Base-by-base conservation (phyloP, 345 rosid species). In the Gossypium thurberi region DNA sequence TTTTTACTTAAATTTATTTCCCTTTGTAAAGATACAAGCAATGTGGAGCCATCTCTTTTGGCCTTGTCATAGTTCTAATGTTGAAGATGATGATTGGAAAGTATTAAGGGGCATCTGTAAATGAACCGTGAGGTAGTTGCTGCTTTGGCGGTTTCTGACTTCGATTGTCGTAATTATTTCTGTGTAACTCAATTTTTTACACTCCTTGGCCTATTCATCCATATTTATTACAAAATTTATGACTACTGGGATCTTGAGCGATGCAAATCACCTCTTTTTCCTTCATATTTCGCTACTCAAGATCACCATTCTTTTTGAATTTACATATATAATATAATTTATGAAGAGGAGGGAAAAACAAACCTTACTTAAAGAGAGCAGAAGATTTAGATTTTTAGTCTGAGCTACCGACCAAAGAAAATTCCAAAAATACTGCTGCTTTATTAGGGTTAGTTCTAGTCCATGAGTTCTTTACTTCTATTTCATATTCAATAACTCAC, bases 11-110 rank as follows among this genome's bases (percentile, higher is more conserved):
- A 5, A 12, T 18, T 14, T 6, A 58, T 58, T 1, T 71, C 15
- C 57, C 55, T 1, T 59, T 72, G 75, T 72, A 59, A 72, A 72
- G 75, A 72, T 59, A 23, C 53, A 62, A 60, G 75, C 66, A 61
- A 60, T 17, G 21, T 59, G 66, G 53, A 15, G 48, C 65, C 13
- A 71, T 71, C 44, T 58, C 17, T 42, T 4, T 20, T 10, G 51
- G 51, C 57, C 57, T 12, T 67, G 20, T 25, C 10, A 25, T n/a
- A 26, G 57, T 58, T 67, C 21, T 50, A 21, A 15, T 25, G 71
- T 48, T 48, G 23, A 33, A 67, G 17, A 48, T 67, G 43, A 50
- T 48, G 42, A 67, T 25, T 3, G n/a, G 33, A 14, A 66, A 66
- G 6, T 66, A 28, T 23, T 40, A 11, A 37, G 14, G 40, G 3